These are phyloP conservation scores for Aspergillus ostianus DNA, from an alignment of 495 filamentous ascomycete genomes.

Conservation along the genomic window DNA sequence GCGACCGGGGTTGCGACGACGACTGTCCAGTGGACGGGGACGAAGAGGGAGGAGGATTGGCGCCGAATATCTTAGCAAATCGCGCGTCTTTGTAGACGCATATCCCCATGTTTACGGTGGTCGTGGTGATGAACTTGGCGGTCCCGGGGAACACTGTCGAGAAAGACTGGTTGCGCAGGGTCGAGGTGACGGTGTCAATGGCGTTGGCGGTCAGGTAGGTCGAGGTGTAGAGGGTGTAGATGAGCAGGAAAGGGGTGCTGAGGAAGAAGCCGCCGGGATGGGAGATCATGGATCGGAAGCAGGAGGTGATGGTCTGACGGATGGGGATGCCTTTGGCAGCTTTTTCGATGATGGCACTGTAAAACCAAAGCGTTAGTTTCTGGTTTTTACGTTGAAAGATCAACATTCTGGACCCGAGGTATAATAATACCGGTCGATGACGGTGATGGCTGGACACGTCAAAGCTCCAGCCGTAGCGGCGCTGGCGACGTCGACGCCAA, in stretches of 20 bases:
- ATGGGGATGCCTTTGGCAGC: slow-evolving; percentile 80
- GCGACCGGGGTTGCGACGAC: slow-evolving; percentile 51
- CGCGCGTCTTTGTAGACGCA: slow-evolving; percentile 91
- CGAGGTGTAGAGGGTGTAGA: slow-evolving; percentile 84
- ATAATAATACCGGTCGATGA: slow-evolving; percentile 83
- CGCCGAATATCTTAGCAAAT: slow-evolving; percentile 81
- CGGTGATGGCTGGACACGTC: slow-evolving; percentile 82
- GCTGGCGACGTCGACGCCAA: slow-evolving; percentile 70
- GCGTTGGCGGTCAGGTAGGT: slow-evolving; percentile 90
- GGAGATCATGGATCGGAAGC: slow-evolving; percentile 60
- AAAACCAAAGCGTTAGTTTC: slow-evolving; percentile 14
- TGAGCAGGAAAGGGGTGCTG: slow-evolving; percentile 79
- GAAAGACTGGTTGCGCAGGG: slow-evolving; percentile 53
- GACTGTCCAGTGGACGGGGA: slow-evolving; percentile 8
- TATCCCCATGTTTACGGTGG: slow-evolving; percentile 80
- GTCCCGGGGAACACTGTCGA: slow-evolving; percentile 67
- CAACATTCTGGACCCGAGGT: neutral
- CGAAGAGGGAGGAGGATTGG: slow-evolving; percentile 22
- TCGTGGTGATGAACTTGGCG: slow-evolving; percentile 80
- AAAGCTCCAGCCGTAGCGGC: slow-evolving; percentile 76
- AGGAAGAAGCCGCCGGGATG: slow-evolving; percentile 70
- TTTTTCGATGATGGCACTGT: slow-evolving; percentile 91
- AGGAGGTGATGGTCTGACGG: slow-evolving; percentile 59
- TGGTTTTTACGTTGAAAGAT: neutral
- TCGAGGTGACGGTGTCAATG: slow-evolving; percentile 78